Percentiles rank a stretch among this genome's conserved stretches.
These are phyloP conservation scores for Lodderomyces pseudojiufengensis DNA, from an alignment of 1,139 yeast genomes.

Conservation along the genomic window DNA sequence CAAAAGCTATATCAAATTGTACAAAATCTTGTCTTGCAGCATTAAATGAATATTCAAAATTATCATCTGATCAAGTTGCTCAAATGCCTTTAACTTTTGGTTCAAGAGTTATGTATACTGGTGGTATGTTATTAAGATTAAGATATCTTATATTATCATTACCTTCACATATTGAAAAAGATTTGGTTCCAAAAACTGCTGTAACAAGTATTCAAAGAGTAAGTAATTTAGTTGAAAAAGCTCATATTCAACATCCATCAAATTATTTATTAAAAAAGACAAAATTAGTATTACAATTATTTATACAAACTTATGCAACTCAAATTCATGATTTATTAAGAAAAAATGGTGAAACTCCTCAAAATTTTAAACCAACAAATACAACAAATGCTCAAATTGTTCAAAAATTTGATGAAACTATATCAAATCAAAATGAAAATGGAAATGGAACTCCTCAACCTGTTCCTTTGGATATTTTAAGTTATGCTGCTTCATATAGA, in stretches of 20 bases:
- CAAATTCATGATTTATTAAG: constrained; percentile 41
- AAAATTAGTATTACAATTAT: constrained; percentile 52
- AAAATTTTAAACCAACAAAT: constrained; percentile 18
- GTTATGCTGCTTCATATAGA: constrained; percentile 33
- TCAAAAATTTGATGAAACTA: constrained; percentile 6
- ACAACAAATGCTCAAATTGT: constrained; percentile 1
- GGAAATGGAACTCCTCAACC: constrained; percentile 3
- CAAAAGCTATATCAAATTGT: constrained; percentile 46
- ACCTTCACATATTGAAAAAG: constrained; percentile 48
- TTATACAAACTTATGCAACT: constrained; percentile 56
- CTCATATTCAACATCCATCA: constrained; percentile 36
- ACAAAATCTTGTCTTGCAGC: constrained; percentile 54
- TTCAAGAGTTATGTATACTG: constrained; percentile 64
- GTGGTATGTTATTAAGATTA: constrained; percentile 60
- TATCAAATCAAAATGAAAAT: constrained; percentile 3
- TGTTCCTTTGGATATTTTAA: constrained; percentile 33
- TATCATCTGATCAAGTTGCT: constrained; percentile 45
- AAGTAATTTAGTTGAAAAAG: constrained; percentile 35
- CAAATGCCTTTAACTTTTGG: constrained; percentile 60
- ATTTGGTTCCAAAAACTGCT: constrained; percentile 49
- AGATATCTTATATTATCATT: constrained; percentile 54
- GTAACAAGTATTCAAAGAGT: constrained; percentile 42
- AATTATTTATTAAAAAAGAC: constrained; percentile 53
- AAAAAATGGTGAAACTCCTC: constrained; percentile 26
- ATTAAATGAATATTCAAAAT: constrained; percentile 43